These are phyloP conservation scores for Cadophora luteo-olivacea DNA, from an alignment of 2,329 filamentous ascomycete species.

Conservation along the genomic window DNA sequence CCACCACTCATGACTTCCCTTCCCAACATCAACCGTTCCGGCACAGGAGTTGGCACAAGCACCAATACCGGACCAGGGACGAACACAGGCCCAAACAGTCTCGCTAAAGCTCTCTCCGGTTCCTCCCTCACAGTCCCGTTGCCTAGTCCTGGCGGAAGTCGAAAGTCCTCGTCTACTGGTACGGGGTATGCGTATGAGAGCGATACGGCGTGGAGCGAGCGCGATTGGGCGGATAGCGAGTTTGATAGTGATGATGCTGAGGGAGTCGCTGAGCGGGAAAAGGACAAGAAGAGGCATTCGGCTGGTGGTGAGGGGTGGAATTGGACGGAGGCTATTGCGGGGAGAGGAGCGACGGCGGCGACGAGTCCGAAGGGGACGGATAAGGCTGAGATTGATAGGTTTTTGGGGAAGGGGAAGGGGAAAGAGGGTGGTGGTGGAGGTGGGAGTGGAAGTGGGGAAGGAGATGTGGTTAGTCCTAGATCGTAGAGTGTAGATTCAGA, in stretches of 20 bases:
- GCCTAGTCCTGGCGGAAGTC: conserved; percentile 3
- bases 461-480: not conserved
- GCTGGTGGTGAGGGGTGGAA: conserved; percentile 49
- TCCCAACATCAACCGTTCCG: not conserved
- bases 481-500: not conserved
- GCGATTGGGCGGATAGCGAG: conserved; percentile 64
- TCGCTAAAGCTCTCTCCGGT: conserved; percentile 30
- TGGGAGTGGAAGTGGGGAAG: not conserved
- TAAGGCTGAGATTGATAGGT: conserved; percentile 35
- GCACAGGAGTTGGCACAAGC: not conserved
- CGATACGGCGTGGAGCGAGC: conserved; percentile 66
- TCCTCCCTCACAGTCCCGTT: conserved; percentile 10
- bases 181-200: conserved; percentile 51
- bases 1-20: conserved; percentile 38
- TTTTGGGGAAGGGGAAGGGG: conserved; percentile 31
- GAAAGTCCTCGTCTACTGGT: conserved; percentile 13
- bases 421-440: not conserved
- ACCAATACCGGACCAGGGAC: not conserved
- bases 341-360: conserved; percentile 49
- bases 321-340: conserved; percentile 62
- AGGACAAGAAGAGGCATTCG: conserved; percentile 32
- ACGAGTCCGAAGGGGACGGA: conserved; percentile 38
- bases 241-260: conserved; percentile 54
- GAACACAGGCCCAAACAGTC: conserved; percentile 12
- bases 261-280: conserved; percentile 35